These are phyloP conservation scores for Boletus sp. DNA, from an alignment of 768 basidiomycete genomes.

Conservation along the genomic window DNA sequence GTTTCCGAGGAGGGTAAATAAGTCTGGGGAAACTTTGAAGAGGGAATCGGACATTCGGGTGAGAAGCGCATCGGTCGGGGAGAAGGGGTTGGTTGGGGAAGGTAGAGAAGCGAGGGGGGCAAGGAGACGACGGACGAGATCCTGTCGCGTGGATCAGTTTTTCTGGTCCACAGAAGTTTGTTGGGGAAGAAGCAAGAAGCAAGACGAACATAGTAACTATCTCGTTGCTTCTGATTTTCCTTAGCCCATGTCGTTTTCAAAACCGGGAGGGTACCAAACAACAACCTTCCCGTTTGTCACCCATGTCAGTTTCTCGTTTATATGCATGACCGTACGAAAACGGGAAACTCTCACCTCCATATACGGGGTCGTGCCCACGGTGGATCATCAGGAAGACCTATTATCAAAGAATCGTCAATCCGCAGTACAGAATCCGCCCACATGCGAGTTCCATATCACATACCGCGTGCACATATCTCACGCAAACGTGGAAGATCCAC, in stretches of 20 bases:
- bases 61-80: slow-evolving; percentile 47
- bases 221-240: slow-evolving; percentile 59
- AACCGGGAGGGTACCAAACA: slow-evolving; percentile 60
- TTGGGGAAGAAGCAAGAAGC: neutral
- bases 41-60: slow-evolving; percentile 55
- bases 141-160: slow-evolving; percentile 41
- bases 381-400: slow-evolving; percentile 75
- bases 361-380: slow-evolving; percentile 72
- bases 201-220: slow-evolving; percentile 68
- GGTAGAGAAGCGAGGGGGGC: slow-evolving; percentile 49
- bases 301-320: slow-evolving; percentile 5
- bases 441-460: slow-evolving; percentile 11
- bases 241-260: slow-evolving; percentile 58
- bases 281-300: slow-evolving; percentile 40
- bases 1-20: slow-evolving; percentile 52
- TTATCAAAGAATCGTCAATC: slow-evolving; percentile 2
- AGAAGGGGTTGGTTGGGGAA: slow-evolving; percentile 39
- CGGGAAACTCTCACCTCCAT: slow-evolving; percentile 58
- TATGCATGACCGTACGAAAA: neutral
- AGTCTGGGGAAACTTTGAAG: slow-evolving; percentile 48
- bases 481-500: slow-evolving; percentile 60
- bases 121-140: slow-evolving; percentile 64
- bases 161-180: neutral
- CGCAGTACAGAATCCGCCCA: neutral
- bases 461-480: slow-evolving; percentile 61